Percentiles rank a stretch among this genome's conserved stretches.
Conservation (phyloP, 2,329 filamentous ascomycete species). For the Paraconiothyrium brasiliense region DNA sequence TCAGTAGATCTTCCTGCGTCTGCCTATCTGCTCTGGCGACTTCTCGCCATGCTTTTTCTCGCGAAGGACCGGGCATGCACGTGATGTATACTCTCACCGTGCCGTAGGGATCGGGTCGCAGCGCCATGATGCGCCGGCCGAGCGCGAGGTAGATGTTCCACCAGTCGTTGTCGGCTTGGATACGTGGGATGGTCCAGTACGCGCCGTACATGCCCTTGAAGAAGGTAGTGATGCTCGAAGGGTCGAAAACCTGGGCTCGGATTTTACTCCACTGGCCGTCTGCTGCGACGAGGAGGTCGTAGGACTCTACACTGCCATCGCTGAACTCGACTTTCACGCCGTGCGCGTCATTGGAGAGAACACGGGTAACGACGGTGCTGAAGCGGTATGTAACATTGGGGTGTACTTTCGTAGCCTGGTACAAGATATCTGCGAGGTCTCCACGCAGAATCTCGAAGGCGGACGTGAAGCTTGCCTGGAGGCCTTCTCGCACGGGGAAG, state of each 20-base stretch:
- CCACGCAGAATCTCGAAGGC: constrained; percentile 61
- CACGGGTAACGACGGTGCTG: constrained; percentile 25
- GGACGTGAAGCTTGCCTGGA: constrained; percentile 20
- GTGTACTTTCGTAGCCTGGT: constrained; percentile 47
- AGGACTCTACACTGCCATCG: constrained; percentile 55
- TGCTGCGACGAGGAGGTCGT: constrained; percentile 64
- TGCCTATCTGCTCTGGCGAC: constrained; percentile 47
- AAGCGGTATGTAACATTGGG: constrained; percentile 42
- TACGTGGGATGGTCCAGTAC: constrained; percentile 50
- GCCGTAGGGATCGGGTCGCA: constrained; percentile 36
- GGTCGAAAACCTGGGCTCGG: constrained; percentile 34
- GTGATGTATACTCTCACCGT: constrained; percentile 50
- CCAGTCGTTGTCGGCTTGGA: constrained; percentile 47
- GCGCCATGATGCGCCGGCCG: constrained; percentile 39
- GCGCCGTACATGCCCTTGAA: constrained; percentile 40
- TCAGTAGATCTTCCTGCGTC: constrained; percentile 51
- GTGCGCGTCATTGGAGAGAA: constrained; percentile 44
- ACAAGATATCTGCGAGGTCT: constrained; percentile 60
- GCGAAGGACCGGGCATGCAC: constrained; percentile 35
- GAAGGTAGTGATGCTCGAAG: constrained; percentile 27
- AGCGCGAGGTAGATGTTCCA: constrained; percentile 49
- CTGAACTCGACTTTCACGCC: constrained; percentile 54
- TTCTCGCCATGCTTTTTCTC: constrained; percentile 28
- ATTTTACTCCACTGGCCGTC: constrained; percentile 65
- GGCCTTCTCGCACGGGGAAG: constrained; percentile 25